Evolutionary conservation across 2,329 filamentous ascomycete genomes (phyloP).

Genomic region (Akanthomyces uredinophilus): DNA sequence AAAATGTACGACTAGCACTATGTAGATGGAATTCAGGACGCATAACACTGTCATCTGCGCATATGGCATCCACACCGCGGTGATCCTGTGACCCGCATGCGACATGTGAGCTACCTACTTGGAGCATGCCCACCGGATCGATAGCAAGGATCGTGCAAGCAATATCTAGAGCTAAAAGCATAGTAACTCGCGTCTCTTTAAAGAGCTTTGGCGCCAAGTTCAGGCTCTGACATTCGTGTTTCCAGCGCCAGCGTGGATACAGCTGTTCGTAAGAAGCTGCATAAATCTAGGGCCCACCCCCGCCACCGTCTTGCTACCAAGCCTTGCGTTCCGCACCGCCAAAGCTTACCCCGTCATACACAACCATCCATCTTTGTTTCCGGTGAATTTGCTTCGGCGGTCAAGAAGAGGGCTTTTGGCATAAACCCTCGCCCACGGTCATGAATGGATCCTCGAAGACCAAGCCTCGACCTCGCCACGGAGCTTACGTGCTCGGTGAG

Average conservation of each 20-base stretch:
- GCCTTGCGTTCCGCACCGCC: neutral
- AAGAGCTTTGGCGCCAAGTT: neutral
- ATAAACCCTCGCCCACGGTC: constrained; percentile 5
- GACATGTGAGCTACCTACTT: constrained; percentile 8
- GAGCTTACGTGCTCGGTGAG: constrained; percentile 93
- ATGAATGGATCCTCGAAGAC: constrained; percentile 48
- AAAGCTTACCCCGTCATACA: neutral
- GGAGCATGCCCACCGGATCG: neutral
- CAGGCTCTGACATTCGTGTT: neutral
- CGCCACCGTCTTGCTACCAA: constrained; percentile 3
- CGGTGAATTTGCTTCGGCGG: neutral
- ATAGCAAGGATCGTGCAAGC: neutral
- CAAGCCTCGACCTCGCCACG: constrained; percentile 71
- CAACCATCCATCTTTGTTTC: neutral
- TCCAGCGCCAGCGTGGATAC: neutral
- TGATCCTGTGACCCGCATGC: constrained; percentile 3
- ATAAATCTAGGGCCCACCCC: constrained; percentile 4
- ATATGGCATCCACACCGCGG: neutral
- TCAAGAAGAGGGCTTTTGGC: neutral
- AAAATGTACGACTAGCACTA: constrained; percentile 10
- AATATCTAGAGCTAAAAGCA: neutral
- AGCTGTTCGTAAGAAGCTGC: neutral
- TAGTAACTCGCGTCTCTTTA: neutral
- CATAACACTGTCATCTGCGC: neutral
- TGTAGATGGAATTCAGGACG: neutral